Conservation (phyloP, 1,284 basidiomycete genomes). For the Peniophora sp. region DNA sequence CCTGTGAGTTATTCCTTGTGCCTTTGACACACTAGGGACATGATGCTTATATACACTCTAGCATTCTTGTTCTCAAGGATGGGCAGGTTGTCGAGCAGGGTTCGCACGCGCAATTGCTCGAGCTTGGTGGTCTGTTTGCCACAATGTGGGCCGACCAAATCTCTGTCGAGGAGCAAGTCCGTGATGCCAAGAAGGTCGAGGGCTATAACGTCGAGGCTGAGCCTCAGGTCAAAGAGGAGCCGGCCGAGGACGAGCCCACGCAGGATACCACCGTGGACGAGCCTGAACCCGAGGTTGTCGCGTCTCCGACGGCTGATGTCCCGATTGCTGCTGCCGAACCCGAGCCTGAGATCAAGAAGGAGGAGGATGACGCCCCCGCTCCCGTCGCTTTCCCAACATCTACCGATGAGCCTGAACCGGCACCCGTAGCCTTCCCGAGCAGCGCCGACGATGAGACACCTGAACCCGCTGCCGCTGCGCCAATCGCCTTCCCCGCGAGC, state of each 20-base stretch:
- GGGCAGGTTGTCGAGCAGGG: conserved; percentile 78
- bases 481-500: conserved; percentile 29
- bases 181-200: conserved; percentile 53
- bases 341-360: too few relatives aligned
- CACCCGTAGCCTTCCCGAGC: conserved; percentile 20
- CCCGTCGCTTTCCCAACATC: conserved; percentile 3
- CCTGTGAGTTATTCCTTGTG: conserved; percentile 34
- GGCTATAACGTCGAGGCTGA: conserved; percentile 28
- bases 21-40: neutral
- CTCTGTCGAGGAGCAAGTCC: conserved; percentile 52
- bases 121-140: conserved; percentile 63
- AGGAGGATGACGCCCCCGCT: neutral
- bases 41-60: conserved; percentile 19
- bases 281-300: conserved; percentile 5
- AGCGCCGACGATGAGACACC: conserved; percentile 20
- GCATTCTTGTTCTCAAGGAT: conserved; percentile 77
- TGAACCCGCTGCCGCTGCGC: conserved; percentile 17
- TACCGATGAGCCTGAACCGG: conserved; percentile 26
- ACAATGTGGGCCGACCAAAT: conserved; percentile 79
- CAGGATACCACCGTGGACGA: conserved; percentile 16
- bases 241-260: conserved; percentile 14
- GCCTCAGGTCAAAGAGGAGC: conserved; percentile 8
- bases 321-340: conserved; percentile 5
- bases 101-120: conserved; percentile 64
- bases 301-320: conserved; percentile 8